Conservation (phyloP, 2,329 filamentous ascomycete genomes). For the Arthrobotrys sinensis region DNA sequence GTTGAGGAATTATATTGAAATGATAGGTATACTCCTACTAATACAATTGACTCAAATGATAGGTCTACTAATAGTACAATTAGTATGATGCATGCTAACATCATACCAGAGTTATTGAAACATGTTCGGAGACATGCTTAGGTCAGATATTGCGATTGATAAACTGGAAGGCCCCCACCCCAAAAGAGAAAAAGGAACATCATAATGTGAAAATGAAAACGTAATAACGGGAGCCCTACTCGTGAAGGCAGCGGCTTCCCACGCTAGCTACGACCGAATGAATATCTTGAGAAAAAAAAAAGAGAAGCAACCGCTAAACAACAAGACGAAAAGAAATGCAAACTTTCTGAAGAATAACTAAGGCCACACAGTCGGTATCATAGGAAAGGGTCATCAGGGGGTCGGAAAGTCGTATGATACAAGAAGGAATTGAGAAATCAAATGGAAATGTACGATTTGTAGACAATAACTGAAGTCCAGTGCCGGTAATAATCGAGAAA, state of each 20-base stretch:
- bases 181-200: constrained; percentile 1
- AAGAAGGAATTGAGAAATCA: constrained; percentile 23
- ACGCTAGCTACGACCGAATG: constrained; percentile 27
- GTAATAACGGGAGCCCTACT: background rate
- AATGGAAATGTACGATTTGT: constrained; percentile 2
- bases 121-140: constrained; percentile 14
- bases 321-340: constrained; percentile 38
- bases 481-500: background rate
- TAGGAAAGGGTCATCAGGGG: constrained; percentile 9
- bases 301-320: constrained; percentile 56
- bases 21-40: background rate
- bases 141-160: constrained; percentile 26
- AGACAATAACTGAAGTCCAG: constrained; percentile 2
- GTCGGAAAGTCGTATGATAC: constrained; percentile 50
- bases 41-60: background rate
- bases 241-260: constrained; percentile 10
- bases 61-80: constrained; percentile 50
- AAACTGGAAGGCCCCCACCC: background rate
- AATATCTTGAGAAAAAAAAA: constrained; percentile 15
- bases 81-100: constrained; percentile 31
- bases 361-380: constrained; percentile 41
- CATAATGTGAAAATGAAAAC: constrained; percentile 5
- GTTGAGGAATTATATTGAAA: no score
- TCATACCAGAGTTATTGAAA: constrained; percentile 20
- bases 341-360: constrained; percentile 27